These are phyloP conservation scores for Termitomyces sp. DNA, from an alignment of 768 basidiomycete species.

Conservation along the genomic window DNA sequence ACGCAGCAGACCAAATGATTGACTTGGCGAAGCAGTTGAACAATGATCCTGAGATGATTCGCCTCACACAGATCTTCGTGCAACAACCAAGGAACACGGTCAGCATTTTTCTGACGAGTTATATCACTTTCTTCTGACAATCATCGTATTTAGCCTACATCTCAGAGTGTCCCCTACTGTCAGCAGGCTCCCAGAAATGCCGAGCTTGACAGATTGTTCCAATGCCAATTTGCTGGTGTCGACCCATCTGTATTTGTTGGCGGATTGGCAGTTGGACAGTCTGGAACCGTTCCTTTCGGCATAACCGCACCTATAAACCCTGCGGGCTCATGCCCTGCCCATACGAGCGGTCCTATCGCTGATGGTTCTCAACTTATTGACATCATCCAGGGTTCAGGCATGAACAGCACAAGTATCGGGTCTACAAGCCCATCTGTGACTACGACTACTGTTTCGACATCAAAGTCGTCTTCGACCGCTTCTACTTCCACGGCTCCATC, in stretches of 20 bases:
- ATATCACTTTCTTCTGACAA: background rate
- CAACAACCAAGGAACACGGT: slow-evolving; percentile 59
- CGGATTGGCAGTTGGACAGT: slow-evolving; percentile 34
- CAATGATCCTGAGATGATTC: slow-evolving; percentile 45
- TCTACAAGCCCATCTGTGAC: background rate
- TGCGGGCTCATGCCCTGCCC: slow-evolving; percentile 47
- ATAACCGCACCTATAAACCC: slow-evolving; percentile 34
- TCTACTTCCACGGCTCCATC: slow-evolving; percentile 12
- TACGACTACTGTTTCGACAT: background rate
- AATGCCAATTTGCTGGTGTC: slow-evolving; percentile 53
- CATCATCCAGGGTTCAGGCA: slow-evolving; percentile 31
- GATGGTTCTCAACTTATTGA: slow-evolving; percentile 43
- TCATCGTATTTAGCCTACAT: slow-evolving; percentile 30
- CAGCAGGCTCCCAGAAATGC: slow-evolving; percentile 46
- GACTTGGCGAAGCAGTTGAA: slow-evolving; percentile 40
- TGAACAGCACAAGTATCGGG: slow-evolving; percentile 10
- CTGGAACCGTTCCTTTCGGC: slow-evolving; percentile 54
- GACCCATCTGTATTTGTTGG: slow-evolving; percentile 42
- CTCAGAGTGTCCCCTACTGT: slow-evolving; percentile 47
- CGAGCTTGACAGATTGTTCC: slow-evolving; percentile 53
- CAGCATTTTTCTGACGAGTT: slow-evolving; percentile 11
- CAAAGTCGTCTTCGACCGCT: background rate
- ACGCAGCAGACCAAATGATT: slow-evolving; percentile 51
- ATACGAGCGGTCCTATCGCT: slow-evolving; percentile 42
- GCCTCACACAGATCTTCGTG: slow-evolving; percentile 45